Evolutionary conservation across 306 rosid species (phyloP).

Genomic region (Senna tora): DNA sequence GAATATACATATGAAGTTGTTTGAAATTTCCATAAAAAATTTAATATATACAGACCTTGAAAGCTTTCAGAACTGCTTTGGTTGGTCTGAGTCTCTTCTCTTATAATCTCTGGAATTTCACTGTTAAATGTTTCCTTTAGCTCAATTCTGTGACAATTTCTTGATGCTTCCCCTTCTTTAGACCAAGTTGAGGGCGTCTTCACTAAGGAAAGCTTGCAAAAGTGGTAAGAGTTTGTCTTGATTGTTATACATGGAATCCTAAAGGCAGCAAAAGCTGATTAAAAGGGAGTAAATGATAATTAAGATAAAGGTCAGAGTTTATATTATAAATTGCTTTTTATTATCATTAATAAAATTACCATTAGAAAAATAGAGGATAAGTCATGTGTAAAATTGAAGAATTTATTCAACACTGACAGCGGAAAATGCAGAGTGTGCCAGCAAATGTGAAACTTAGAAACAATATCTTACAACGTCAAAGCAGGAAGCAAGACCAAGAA

Average conservation of each 20-base stretch:
- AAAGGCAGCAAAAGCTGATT: background rate
- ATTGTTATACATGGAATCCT: conserved; percentile 73
- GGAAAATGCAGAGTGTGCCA: background rate
- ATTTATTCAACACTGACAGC: background rate
- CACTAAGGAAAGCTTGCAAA: conserved; percentile 81
- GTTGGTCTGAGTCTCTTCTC: conserved; percentile 38
- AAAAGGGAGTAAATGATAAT: conserved; percentile 15
- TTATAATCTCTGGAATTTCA: conserved; percentile 34
- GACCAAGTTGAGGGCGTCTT: conserved; percentile 51
- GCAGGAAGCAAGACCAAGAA: background rate
- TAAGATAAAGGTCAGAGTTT: conserved; percentile 19
- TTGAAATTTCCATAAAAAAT: conserved; percentile 9
- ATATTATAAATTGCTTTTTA: conserved; percentile 4
- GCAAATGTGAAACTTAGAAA: background rate
- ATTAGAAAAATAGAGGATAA: background rate
- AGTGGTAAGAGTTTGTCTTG: conserved; percentile 78
- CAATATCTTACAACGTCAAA: background rate
- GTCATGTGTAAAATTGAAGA: conserved; percentile 13
- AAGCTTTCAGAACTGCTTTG: conserved; percentile 38
- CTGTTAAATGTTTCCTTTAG: conserved; percentile 33
- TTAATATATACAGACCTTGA: conserved; percentile 54
- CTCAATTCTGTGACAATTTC: conserved; percentile 35
- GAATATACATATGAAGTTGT: conserved; percentile 8
- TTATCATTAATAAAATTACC: background rate
- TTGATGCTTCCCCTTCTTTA: conserved; percentile 31